phyloP scores from a whole-genome alignment of 2,329 filamentous ascomycete genomes.

The Diaporthe eres region DNA sequence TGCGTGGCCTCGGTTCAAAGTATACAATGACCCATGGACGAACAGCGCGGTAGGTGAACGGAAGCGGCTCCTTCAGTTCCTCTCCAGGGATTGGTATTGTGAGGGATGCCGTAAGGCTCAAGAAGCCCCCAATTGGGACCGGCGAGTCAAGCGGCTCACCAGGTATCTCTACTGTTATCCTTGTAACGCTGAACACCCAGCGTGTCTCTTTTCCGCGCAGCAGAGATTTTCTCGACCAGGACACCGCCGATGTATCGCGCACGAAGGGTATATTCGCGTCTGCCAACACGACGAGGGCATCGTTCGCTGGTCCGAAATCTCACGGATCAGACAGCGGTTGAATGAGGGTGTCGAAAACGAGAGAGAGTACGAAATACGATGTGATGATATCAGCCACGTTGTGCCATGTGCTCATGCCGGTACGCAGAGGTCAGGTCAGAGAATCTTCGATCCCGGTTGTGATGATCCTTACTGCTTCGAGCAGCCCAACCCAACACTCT shows the following conservation, averaged over 20 bases:
- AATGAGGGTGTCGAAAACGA: not conserved
- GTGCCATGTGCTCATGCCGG: not conserved
- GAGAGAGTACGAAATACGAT: not conserved
- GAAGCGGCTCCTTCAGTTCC: not conserved
- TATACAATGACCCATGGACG: not conserved
- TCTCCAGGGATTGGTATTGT: conserved; percentile 18
- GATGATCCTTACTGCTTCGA: not conserved
- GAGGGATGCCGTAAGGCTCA: not conserved
- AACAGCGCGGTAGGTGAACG: not conserved
- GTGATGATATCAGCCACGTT: not conserved
- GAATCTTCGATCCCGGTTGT: not conserved
- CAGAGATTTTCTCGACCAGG: not conserved
- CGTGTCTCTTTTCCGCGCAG: conserved; percentile 13
- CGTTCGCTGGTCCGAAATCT: not conserved
- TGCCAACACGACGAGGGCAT: conserved; percentile 18
- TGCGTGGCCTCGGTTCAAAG: not conserved
- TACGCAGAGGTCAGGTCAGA: too few species aligned
- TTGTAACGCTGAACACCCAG: conserved; percentile 7
- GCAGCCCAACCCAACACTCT: not conserved
- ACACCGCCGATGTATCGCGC: conserved; percentile 14
- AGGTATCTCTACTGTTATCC: not conserved
- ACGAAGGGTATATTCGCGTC: conserved; percentile 7
- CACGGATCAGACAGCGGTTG: not conserved
- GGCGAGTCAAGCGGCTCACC: not conserved
- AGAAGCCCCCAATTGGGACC: not conserved